Conservation (phyloP, 1,139 yeast species). For the Candida neerlandica region DNA sequence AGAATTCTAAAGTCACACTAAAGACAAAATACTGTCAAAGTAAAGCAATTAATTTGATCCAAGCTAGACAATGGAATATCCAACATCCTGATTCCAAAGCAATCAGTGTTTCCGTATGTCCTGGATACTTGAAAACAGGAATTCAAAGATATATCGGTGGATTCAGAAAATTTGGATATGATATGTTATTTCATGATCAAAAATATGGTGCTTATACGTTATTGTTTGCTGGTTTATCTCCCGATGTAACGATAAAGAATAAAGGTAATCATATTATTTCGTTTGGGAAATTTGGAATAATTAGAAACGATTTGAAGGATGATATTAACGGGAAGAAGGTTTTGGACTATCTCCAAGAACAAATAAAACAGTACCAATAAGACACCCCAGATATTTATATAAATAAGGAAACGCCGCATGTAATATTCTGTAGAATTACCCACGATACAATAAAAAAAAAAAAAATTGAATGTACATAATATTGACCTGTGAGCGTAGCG, state of each 20-base stretch:
- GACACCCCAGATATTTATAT: not conserved
- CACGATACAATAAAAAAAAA: not conserved
- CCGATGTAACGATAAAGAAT: constrained; percentile 7
- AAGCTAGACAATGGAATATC: constrained; percentile 43
- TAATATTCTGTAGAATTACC: not conserved
- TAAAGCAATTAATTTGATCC: constrained; percentile 47
- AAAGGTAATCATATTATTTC: constrained; percentile 11
- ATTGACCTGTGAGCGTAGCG: no score
- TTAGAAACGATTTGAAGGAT: constrained; percentile 10
- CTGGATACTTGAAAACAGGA: constrained; percentile 49
- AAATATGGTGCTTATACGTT: constrained; percentile 23
- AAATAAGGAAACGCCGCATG: not conserved
- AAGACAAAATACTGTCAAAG: constrained; percentile 42
- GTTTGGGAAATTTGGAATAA: constrained; percentile 10
- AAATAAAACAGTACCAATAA: constrained; percentile 6
- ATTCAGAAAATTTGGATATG: constrained; percentile 6
- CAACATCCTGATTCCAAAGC: constrained; percentile 39
- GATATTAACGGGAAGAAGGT: constrained; percentile 3
- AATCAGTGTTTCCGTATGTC: constrained; percentile 42
- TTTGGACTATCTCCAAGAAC: constrained; percentile 10
- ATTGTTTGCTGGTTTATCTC: constrained; percentile 22
- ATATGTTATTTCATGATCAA: constrained; percentile 4
- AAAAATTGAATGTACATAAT: no score
- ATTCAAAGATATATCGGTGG: constrained; percentile 32
- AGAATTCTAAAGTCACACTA: constrained; percentile 5